phyloP scores from a whole-genome alignment of 1,139 yeast genomes.

The Yamadazyma kanchanaburiensis region DNA sequence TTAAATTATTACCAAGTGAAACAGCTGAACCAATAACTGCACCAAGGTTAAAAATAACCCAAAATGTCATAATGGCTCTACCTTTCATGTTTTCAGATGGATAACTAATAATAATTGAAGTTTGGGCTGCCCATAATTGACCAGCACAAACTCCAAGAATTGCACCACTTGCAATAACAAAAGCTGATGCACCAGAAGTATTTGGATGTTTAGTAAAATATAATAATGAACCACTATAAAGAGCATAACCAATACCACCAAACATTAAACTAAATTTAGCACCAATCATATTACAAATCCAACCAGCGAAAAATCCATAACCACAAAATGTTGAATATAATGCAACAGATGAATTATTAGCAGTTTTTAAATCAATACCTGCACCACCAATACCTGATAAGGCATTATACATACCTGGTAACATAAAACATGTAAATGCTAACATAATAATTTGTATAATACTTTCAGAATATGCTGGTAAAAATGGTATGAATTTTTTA shows the following conservation, averaged over 20 bases:
- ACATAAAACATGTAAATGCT: conserved; percentile 50
- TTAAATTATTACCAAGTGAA: conserved; percentile 51
- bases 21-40: conserved; percentile 57
- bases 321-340: conserved; percentile 55
- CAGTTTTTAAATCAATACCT: conserved; percentile 37
- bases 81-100: conserved; percentile 58
- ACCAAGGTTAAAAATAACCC: conserved; percentile 65
- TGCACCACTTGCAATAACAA: conserved; percentile 51
- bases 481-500: conserved; percentile 18
- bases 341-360: conserved; percentile 54
- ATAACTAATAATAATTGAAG: conserved; percentile 54
- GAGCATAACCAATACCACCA: conserved; percentile 56
- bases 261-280: conserved; percentile 43
- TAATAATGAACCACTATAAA: conserved; percentile 52
- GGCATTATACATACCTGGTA: conserved; percentile 61
- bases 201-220: conserved; percentile 34
- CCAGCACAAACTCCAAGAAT: conserved; percentile 58
- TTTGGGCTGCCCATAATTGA: conserved; percentile 61
- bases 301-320: conserved; percentile 59
- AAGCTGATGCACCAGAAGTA: conserved; percentile 20
- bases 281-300: conserved; percentile 54
- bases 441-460: conserved; percentile 43
- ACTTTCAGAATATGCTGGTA: conserved; percentile 42
- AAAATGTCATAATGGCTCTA: conserved; percentile 51
- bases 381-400: conserved; percentile 50